Evolutionary conservation across 441 rosid species (phyloP).

Genomic region (Hura crepitans): DNA sequence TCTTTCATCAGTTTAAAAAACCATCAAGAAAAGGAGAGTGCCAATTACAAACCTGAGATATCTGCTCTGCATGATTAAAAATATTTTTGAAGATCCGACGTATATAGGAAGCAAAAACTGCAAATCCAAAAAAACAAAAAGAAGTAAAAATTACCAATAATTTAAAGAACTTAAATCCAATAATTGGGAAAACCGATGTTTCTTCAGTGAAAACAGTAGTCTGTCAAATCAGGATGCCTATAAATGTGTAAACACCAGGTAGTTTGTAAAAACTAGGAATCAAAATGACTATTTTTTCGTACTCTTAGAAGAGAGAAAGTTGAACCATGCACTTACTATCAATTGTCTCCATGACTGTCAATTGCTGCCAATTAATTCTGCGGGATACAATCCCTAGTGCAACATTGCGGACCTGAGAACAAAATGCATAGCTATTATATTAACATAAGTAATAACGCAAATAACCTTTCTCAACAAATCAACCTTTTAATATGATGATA

Average conservation of each 20-base stretch:
- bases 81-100: conserved; percentile 85
- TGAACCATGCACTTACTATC: conserved; percentile 48
- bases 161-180: neutral
- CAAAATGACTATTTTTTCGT: too few relatives aligned
- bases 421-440: neutral
- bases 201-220: neutral
- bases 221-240: neutral
- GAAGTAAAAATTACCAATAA: conserved; percentile 10
- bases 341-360: conserved; percentile 73
- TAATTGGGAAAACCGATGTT: neutral
- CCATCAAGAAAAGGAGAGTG: neutral
- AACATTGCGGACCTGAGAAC: conserved; percentile 69
- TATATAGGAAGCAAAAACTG: conserved; percentile 77
- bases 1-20: neutral
- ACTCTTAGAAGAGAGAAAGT: too few relatives aligned
- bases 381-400: conserved; percentile 88
- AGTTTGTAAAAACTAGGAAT: too few relatives aligned
- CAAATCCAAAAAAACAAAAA: conserved; percentile 23
- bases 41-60: conserved; percentile 63
- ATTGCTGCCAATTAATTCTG: conserved; percentile 76
- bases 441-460: neutral
- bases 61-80: conserved; percentile 85
- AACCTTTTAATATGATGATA: neutral
- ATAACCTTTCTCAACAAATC: neutral
- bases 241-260: too few relatives aligned